Evolutionary conservation across 305 asterid species (phyloP).

Genomic region (Plantago rigida): DNA sequence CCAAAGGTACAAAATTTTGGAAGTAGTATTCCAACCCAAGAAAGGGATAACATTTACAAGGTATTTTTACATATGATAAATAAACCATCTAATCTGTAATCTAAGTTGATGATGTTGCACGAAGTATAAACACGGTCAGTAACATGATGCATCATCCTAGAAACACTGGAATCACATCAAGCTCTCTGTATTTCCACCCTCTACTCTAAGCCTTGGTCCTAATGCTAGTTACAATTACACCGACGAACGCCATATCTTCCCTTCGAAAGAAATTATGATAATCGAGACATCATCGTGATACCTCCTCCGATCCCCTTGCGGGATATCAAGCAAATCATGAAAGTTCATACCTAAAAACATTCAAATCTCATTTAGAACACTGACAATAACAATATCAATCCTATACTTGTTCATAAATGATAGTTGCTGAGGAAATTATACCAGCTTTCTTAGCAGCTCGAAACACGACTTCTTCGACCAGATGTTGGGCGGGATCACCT

Average conservation of each 20-base stretch:
- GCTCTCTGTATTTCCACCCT: conserved; percentile 10
- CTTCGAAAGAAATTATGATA: conserved; percentile 78
- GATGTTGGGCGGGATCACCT: conserved; percentile 97
- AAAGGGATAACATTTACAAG: conserved; percentile 7
- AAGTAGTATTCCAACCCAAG: conserved; percentile 23
- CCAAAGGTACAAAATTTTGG: conserved; percentile 28
- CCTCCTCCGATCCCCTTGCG: conserved; percentile 81
- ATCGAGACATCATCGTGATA: conserved; percentile 88
- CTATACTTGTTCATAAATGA: background rate
- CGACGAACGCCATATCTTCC: conserved; percentile 82
- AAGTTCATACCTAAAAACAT: conserved; percentile 58
- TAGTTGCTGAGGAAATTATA: conserved; percentile 19
- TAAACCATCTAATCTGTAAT: background rate
- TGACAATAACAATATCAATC: background rate
- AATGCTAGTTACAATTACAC: conserved; percentile 26
- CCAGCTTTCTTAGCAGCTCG: conserved; percentile 92
- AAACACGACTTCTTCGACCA: conserved; percentile 67
- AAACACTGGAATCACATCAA: conserved; percentile 11
- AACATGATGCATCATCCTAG: conserved; percentile 2
- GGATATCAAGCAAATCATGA: conserved; percentile 70
- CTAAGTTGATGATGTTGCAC: background rate
- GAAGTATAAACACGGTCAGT: conserved; percentile 18
- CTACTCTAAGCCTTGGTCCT: conserved; percentile 25
- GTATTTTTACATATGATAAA: background rate
- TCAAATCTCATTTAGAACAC: conserved; percentile 1